Evolutionary conservation across 108 stramenopile species (phyloP), one percentile per base, ranked within the genome.

Genomic region (Stephanodiscus minutulus): DNA sequence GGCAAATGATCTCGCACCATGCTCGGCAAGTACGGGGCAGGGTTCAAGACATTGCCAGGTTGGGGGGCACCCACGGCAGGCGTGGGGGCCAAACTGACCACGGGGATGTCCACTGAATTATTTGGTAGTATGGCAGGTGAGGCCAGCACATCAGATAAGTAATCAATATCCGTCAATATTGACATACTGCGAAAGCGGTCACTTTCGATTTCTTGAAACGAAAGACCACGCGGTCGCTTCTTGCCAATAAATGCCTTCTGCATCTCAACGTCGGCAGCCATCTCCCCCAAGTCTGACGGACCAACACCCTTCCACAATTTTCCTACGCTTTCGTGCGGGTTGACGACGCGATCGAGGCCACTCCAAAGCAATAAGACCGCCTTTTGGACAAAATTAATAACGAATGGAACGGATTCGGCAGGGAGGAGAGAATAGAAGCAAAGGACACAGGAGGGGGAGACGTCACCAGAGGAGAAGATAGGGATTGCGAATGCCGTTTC

Each of bases 201-300:
- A 7, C 6, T 24, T 25, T 25, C 13, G 50, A 28, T 47, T 64
- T 17, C 37, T 24, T 21, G 64, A 21, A 52, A 68, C 17, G 76
- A 70, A n/a, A 53, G 55, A 47, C 79, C 65, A 36, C 64, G 82
- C 0, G 93, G 86, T 8, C 93, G 76, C 70, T 94, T 94, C 70
- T 90, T 91, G 15, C 76, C 77, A 59, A 87, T 73, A 61, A 94
- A 94, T 66, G 86, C 89, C 39, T 93, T 88, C 44, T 93, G 94
- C 92, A 92, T 93, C 66, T 96, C 95, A 20, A 96, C 66, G 73
- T 96, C 95, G 0, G 92, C 95, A 18, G 95, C 95, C 91, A 96
- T 96, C 83, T 93, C 95, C 35, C 95, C 95, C 29, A 96, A 66
- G 72, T 96, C 92, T 18, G 89, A 86, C 15, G 91, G 91, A 18